Conservation (phyloP, 1,139 yeast species). For the Kodamaea ohmeri region DNA sequence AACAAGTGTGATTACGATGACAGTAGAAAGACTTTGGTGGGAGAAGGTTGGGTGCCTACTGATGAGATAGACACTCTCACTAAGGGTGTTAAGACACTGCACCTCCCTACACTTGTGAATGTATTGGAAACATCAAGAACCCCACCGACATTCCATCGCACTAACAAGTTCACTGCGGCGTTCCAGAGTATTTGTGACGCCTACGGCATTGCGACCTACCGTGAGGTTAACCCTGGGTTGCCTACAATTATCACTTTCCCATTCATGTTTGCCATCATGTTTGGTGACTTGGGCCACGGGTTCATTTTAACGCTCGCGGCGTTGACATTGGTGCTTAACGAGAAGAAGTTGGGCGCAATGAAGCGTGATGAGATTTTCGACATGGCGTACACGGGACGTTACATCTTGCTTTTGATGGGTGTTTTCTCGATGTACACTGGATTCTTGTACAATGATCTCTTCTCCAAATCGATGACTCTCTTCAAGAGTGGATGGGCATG, state of each 20-base stretch:
- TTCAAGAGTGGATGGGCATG: conserved; percentile 76
- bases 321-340: conserved; percentile 55
- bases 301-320: conserved; percentile 63
- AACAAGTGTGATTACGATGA: conserved; percentile 66
- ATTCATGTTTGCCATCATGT: conserved; percentile 84
- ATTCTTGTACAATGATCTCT: conserved; percentile 69
- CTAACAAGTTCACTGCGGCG: conserved; percentile 73
- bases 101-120: conserved; percentile 48
- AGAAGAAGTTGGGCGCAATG: conserved; percentile 55
- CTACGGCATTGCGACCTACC: conserved; percentile 73
- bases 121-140: conserved; percentile 62
- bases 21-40: conserved; percentile 61
- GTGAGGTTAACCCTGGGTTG: conserved; percentile 78
- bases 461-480: conserved; percentile 72
- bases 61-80: conserved; percentile 47
- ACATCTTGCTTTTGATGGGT: conserved; percentile 73
- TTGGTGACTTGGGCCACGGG: conserved; percentile 85
- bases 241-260: conserved; percentile 81
- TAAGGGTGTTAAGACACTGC: conserved; percentile 27
- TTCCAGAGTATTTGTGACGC: conserved; percentile 79
- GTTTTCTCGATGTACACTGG: conserved; percentile 78
- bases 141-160: conserved; percentile 78
- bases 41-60: conserved; percentile 80
- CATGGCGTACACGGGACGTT: conserved; percentile 78
- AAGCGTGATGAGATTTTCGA: conserved; percentile 77